Evolutionary conservation across 768 basidiomycete species (phyloP).

Genomic region (Trametes villosa): DNA sequence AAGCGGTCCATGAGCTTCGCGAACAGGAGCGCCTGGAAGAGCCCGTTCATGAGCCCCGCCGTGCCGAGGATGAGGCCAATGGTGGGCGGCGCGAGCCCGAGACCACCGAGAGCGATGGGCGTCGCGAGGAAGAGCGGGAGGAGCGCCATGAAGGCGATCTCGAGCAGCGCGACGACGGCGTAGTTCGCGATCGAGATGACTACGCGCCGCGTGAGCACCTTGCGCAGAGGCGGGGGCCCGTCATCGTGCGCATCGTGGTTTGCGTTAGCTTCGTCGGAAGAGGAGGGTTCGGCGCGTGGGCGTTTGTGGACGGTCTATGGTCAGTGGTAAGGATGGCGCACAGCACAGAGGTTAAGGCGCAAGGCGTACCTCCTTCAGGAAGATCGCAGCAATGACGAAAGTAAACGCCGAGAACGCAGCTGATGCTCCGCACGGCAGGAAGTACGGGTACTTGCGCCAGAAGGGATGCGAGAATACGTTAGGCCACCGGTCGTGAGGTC

Average conservation of each 20-base stretch:
- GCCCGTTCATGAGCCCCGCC: conserved; percentile 42
- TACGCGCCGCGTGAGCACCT: conserved; percentile 38
- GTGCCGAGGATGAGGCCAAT: conserved; percentile 44
- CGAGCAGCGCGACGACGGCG: conserved; percentile 40
- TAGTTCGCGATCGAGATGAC: conserved; percentile 41
- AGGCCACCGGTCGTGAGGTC: conserved; percentile 40
- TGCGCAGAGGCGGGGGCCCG: conserved; percentile 23
- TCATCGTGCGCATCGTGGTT: not conserved
- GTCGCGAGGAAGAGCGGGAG: conserved; percentile 45
- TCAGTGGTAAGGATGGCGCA: no score
- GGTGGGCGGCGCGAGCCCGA: conserved; percentile 38
- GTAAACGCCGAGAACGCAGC: conserved; percentile 32
- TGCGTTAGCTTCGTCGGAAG: not conserved
- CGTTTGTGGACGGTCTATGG: conserved; percentile 4
- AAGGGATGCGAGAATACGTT: conserved; percentile 34
- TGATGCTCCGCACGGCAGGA: conserved; percentile 39
- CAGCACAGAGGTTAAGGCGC: no score
- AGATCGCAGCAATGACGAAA: conserved; percentile 31
- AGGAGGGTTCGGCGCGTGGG: not conserved
- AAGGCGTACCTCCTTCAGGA: conserved; percentile 39
- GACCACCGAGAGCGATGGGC: conserved; percentile 44
- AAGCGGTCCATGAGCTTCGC: conserved; percentile 39
- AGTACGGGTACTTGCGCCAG: conserved; percentile 40
- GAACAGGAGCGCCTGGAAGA: conserved; percentile 43
- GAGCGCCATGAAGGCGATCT: conserved; percentile 42